phyloP scores from a whole-genome alignment of 768 basidiomycete genomes.

The Mycena amicta region DNA sequence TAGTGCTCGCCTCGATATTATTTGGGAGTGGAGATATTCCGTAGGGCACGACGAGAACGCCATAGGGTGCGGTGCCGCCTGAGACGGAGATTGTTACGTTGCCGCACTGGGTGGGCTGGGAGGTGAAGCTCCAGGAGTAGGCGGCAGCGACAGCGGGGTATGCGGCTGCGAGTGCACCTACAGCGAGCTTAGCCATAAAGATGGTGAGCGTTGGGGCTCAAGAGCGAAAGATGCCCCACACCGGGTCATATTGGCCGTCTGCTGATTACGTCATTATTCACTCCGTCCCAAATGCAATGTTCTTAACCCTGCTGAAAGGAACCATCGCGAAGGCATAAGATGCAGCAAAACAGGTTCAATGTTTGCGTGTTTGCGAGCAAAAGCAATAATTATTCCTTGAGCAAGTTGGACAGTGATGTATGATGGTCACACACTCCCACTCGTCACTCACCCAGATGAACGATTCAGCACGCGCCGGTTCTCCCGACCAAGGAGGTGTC shows the following conservation, averaged over 20 bases:
- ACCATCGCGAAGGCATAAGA: too few relatives aligned
- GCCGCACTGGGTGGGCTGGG: slow-evolving; percentile 64
- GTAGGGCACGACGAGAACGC: slow-evolving; percentile 65
- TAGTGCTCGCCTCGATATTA: slow-evolving; percentile 60
- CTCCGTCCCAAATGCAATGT: too few relatives aligned
- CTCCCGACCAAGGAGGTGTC: slow-evolving; percentile 54
- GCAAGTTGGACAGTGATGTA: too few relatives aligned
- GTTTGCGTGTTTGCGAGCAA: too few relatives aligned
- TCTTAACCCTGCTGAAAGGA: too few relatives aligned
- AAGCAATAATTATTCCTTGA: too few relatives aligned
- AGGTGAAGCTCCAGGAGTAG: slow-evolving; percentile 49
- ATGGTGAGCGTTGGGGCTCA: not conserved
- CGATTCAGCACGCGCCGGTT: not conserved
- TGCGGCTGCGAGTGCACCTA: slow-evolving; percentile 25
- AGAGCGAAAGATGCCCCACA: not conserved
- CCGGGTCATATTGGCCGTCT: not conserved
- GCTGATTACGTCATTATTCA: too few relatives aligned
- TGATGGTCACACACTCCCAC: not conserved
- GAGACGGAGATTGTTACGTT: slow-evolving; percentile 61
- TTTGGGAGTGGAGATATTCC: slow-evolving; percentile 64
- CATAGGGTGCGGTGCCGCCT: slow-evolving; percentile 67
- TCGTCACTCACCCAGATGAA: not conserved
- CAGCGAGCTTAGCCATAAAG: slow-evolving; percentile 10
- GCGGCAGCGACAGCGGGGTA: slow-evolving; percentile 36
- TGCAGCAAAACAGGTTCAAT: too few relatives aligned